phyloP scores from a whole-genome alignment of 108 stramenopile species.

The Pseudonitzschia pungens region DNA sequence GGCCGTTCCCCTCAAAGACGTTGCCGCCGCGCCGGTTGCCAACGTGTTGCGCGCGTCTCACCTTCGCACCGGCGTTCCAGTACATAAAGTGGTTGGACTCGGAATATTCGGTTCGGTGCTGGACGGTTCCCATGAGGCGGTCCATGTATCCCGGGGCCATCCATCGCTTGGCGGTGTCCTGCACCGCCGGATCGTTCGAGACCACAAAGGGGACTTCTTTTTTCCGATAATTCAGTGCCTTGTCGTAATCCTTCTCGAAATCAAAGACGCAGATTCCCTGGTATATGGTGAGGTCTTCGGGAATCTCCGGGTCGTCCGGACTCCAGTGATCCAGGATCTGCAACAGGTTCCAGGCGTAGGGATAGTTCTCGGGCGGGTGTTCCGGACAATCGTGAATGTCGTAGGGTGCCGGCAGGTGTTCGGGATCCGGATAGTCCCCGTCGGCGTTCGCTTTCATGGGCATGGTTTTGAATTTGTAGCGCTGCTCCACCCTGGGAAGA shows the following conservation, averaged over 20 bases:
- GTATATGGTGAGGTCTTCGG: slow-evolving; percentile 37
- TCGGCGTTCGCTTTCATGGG: not conserved
- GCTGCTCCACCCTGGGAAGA: slow-evolving; percentile 13
- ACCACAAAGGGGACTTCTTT: slow-evolving; percentile 93
- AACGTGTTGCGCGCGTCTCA: slow-evolving; percentile 12
- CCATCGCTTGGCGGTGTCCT: slow-evolving; percentile 83
- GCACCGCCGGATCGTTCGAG: slow-evolving; percentile 79
- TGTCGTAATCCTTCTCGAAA: slow-evolving; percentile 67
- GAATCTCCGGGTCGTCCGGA: slow-evolving; percentile 52
- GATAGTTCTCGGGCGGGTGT: slow-evolving; percentile 74
- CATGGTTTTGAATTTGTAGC: slow-evolving; percentile 18
- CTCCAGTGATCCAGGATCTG: slow-evolving; percentile 74
- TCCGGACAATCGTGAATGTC: slow-evolving; percentile 79
- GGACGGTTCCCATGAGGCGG: slow-evolving; percentile 53
- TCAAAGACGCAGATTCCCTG: slow-evolving; percentile 83
- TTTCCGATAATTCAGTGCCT: slow-evolving; percentile 83
- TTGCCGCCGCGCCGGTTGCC: not conserved
- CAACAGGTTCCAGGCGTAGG: slow-evolving; percentile 72
- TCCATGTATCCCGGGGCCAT: slow-evolving; percentile 77
- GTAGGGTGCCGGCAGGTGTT: slow-evolving; percentile 29
- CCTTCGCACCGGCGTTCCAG: slow-evolving; percentile 40
- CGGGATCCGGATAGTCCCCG: not conserved
- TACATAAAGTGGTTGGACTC: slow-evolving; percentile 95
- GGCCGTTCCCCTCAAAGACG: slow-evolving; percentile 1
- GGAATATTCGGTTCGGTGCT: slow-evolving; percentile 70